Base-by-base conservation (phyloP, 2,329 filamentous ascomycete species). In the Trichoderma brevicompactum region DNA sequence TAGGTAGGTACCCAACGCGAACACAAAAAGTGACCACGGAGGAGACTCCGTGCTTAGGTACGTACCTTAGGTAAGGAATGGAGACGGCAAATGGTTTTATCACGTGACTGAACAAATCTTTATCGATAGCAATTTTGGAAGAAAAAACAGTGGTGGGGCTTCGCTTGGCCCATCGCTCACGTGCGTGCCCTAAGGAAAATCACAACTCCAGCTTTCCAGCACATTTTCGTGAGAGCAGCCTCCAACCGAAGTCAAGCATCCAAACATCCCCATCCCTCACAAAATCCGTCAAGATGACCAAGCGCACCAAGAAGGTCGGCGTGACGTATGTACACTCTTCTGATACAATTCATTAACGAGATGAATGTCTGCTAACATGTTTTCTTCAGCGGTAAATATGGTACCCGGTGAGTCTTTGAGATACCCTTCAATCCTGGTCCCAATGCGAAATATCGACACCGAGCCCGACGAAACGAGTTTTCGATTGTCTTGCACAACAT, bases 281-380 rank as follows among this genome's bases (percentile, higher is more conserved):
- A 77, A 78, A 68, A 73, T 70, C 79, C 79, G 82, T 81, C 86
- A 92, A 89, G 83, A 95, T 95, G 91, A 92, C 92, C 82, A 94
- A 95, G 89, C 89, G 92, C 86, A 96, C 92, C 74, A 96, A 81
- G 91, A 96, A 97, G 91, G 93, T 96, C 89, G 92, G 92, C 82
- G 94, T 97, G 82, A 97, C 94, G 79, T 80, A 77, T 68, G 79
- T 80, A 75, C 71, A 40, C 28, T 19, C 38, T 19, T 36, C 38
- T 17, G 9, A 56, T 17, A 36, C 60, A 67, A 17, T 55, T 7
- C 34, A 54, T 13, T 32, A 15, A 55, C 28, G 8, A 67, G 53
- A 44, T 8, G 50, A 52, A 50, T 44, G 49, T 50, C 67, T 74
- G 73, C 73, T 78, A 76, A 79, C 72, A 54, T 50, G 56, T 32